Evolutionary conservation across 108 stramenopile genomes (phyloP), one percentile per base, ranked within the genome.

Genomic region (Nitzschia sp.): DNA sequence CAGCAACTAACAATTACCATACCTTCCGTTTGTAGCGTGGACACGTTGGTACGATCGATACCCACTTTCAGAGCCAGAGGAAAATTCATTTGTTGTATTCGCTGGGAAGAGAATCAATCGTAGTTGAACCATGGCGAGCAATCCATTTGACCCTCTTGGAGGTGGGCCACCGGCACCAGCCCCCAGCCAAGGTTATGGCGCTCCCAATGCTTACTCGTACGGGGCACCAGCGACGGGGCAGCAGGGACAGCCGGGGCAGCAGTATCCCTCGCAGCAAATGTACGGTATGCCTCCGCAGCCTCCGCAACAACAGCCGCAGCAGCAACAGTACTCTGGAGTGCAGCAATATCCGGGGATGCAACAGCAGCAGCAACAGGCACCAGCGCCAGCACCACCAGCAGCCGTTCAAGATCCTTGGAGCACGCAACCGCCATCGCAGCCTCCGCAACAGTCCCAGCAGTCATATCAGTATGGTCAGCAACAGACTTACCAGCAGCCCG

Each of bases 61-160:
- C n/a, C n/a, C n/a, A n/a, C n/a, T n/a, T n/a, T n/a, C n/a, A n/a
- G n/a, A n/a, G n/a, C n/a, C n/a, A n/a, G n/a, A n/a, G n/a, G n/a
- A n/a, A n/a, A n/a, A n/a, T n/a, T n/a, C n/a, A n/a, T n/a, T n/a
- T n/a, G n/a, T n/a, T n/a, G n/a, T n/a, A n/a, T n/a, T n/a, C n/a
- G n/a, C n/a, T n/a, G n/a, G n/a, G n/a, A 41, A 41, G 38, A 41
- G 38, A 41, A 13, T 41, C 13, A 41, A 41, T 41, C 56, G 56
- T 17, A 58, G 19, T 3, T 44, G 35, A 5, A 50, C 19, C 9
- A 50, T 50, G 69, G 4, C 60, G 23, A 58, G 75, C 9, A 76
- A 76, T 57, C 75, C 75, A 6, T 76, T 76, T 45, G 75, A 69
- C 44, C 68, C 75, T 25, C 45, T 69, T 47, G 68, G 45, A 27